Evolutionary conservation across 176 grass and related monocot species (phyloP).

Genomic region (Pontederia crassipes): DNA sequence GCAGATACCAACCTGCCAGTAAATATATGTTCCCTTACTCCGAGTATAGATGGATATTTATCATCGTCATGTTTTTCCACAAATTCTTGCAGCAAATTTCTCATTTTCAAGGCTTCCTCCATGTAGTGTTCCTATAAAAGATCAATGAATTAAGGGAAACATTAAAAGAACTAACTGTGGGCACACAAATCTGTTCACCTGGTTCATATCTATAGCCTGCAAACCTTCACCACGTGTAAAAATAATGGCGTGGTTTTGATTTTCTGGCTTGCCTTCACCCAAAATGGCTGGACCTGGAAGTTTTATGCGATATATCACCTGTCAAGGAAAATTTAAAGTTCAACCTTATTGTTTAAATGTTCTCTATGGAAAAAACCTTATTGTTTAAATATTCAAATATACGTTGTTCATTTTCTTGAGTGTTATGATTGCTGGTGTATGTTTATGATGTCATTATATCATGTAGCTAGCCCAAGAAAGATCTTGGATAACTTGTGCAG

Average conservation of each 20-base stretch:
- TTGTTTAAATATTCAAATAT: no score
- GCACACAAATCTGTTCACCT: background rate
- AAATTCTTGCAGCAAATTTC: conserved; percentile 6
- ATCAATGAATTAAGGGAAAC: background rate
- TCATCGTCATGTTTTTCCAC: background rate
- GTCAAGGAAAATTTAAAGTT: no score
- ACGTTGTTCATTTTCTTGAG: no score
- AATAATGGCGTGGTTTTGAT: conserved; percentile 14
- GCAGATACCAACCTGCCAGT: conserved; percentile 2
- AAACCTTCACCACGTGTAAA: conserved; percentile 2
- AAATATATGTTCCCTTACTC: conserved; percentile 10
- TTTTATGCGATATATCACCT: no score
- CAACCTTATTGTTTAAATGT: no score
- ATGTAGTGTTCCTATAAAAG: background rate
- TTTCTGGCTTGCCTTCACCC: conserved; percentile 15
- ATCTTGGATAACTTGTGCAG: no score
- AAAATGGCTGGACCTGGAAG: no score
- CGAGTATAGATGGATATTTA: conserved; percentile 3
- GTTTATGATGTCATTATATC: no score
- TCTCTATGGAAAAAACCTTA: no score
- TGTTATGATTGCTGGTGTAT: no score
- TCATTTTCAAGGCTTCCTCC: conserved; percentile 11
- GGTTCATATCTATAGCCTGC: conserved; percentile 12
- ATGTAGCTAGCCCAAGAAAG: no score
- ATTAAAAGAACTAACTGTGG: background rate